A percentile compares a stretch with the other conserved stretches of the same genome.
These are phyloP conservation scores for Bruguiera parviflora DNA, from an alignment of 345 rosid species.

Conservation along the genomic window DNA sequence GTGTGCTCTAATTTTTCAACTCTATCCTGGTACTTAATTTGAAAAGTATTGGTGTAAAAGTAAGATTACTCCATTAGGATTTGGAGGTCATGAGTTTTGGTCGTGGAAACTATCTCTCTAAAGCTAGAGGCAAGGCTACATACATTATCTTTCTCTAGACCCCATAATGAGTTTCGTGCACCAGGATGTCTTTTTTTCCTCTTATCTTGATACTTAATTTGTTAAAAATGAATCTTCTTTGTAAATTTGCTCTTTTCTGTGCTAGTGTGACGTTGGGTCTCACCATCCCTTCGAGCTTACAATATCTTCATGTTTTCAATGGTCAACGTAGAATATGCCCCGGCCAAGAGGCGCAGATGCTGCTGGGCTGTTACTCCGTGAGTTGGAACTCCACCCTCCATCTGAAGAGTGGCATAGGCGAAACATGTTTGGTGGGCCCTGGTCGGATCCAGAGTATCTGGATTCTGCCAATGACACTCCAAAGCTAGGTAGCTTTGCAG, in stretches of 20 bases:
- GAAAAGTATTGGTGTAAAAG: too few species aligned
- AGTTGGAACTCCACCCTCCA: slow-evolving; percentile 95
- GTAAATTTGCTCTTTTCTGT: not conserved
- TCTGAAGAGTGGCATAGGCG: slow-evolving; percentile 99
- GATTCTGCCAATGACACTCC: slow-evolving; percentile 45
- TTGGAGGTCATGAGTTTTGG: too few species aligned
- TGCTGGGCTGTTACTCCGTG: slow-evolving; percentile 92
- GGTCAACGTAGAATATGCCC: slow-evolving; percentile 81
- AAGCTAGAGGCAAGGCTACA: too few species aligned
- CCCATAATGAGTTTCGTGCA: too few species aligned
- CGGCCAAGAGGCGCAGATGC: slow-evolving; percentile 99
- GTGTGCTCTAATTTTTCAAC: too few species aligned
- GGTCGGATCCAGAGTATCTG: slow-evolving; percentile 80
- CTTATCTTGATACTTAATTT: not conserved
- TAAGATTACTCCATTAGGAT: too few species aligned
- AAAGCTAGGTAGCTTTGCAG: slow-evolving; percentile 38
- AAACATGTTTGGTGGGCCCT: slow-evolving; percentile 93
- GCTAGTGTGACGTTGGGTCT: not conserved
- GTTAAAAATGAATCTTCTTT: not conserved
- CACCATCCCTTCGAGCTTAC: not conserved
- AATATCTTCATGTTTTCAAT: not conserved
- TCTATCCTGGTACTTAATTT: too few species aligned
- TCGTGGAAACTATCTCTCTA: too few species aligned
- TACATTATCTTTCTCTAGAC: too few species aligned
- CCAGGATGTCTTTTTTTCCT: not conserved